Evolutionary conservation across 139 green algal genomes (phyloP), one percentile per base, ranked within the genome.

Genomic region (Asterochloris erici): DNA sequence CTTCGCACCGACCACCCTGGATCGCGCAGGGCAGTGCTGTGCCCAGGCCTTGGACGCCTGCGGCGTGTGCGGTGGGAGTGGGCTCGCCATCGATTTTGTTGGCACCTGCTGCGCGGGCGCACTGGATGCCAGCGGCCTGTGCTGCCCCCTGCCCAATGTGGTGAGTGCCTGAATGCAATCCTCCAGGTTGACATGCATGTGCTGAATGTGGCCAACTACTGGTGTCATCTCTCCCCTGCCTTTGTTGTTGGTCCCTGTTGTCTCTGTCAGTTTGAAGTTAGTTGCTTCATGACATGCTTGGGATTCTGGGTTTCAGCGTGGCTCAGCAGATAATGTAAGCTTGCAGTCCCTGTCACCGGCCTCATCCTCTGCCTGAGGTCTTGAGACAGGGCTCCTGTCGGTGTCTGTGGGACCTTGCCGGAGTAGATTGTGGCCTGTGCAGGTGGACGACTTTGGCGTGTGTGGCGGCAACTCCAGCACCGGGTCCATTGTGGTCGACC

Each of bases 361-460:
- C 38, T 54, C 38, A 54, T 6, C 38, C 38, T 54, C 4, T 54
- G 38, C 38, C 38, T 54, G 38, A 10, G 38, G 38, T 6, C 38
- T 54, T 6, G 6, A 54, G 38, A 17, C 29, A 24, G n/a, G 70
- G 0, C 29, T 10, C 16, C n/a, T 15, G n/a, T 28, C 70, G 1
- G 4, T 14, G 26, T 78, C 73, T 78, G n/a, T 24, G 26, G 19
- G 24, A 15, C 73, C 17, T 16, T 38, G 73, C 28, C 71, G 24
- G 21, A 16, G 9, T 28, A n/a, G n/a, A n/a, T n/a, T n/a, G n/a
- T n/a, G n/a, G n/a, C n/a, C 38, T 54, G 38, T 54, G 38, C 38
- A 54, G 38, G 38, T 93, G 24, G 89, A 93, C 77, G 88, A 90
- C 81, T 92, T 87, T 69, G 89, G 89, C 21, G 89, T 92, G 28